Evolutionary conservation across 2,329 filamentous ascomycete genomes (phyloP), one percentile per base, ranked within the genome.

Genomic region (Fusarium torreyae): DNA sequence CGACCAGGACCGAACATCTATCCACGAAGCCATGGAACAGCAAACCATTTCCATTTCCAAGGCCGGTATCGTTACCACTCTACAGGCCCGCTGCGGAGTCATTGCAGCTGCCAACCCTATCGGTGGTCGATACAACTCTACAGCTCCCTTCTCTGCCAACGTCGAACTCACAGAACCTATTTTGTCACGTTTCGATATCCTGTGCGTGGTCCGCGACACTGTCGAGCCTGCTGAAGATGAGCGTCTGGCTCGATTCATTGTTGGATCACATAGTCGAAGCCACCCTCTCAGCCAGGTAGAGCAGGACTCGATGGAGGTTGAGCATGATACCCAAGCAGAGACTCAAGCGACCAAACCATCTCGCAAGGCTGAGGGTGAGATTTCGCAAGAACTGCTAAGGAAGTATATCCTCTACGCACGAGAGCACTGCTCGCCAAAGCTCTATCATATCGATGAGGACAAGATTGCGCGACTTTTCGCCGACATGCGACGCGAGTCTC

Each of bases 21-120:
- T 99, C 73, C 96, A 99, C 87, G 96, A 99, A 85, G 96, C 96
- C 63, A 99, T 99, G 96, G 96, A 99, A 81, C 96, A 99, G 81
- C 96, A 99, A 82, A 99, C 96, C 2, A 99, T 99, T 72, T 98
- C 95, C 65, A 99, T 99, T 77, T 97, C 94, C 69, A 99, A 99
- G 79, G 96, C 96, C 1, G 96, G 96, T 81, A 99, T 99, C 65
- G 96, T 99, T 43, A 99, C 96, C 1, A 98, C 96, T 0, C 86
- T 99, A 1, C 95, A 99, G 80, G 96, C 96, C 43, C 92, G 96
- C 39, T 99, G 96, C 79, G 94, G 94, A 55, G 97, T 99, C 72
- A 94, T 99, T 69, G 96, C 96, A 17, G 96, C 96, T 2, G 96
- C 96, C 74, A 99, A 99, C 81, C 96, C 96, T 1, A 95, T 97